Evolutionary conservation across 2,329 filamentous ascomycete genomes (phyloP), one percentile per base, ranked within the genome.

Genomic region (Botrytis fabae): DNA sequence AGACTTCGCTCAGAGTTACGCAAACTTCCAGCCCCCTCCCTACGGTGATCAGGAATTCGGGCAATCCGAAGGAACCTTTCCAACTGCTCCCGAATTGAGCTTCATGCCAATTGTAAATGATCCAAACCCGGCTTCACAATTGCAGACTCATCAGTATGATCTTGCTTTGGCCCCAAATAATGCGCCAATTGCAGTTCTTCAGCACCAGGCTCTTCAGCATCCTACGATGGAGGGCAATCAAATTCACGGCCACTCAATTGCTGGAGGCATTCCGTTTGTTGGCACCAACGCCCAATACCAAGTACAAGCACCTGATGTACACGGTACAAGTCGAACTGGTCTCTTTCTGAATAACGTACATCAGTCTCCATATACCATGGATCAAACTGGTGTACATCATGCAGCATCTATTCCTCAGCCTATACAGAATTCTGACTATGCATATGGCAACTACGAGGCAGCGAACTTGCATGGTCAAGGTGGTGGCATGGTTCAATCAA

Each of bases 301-400:
- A 8, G 14, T 18, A 9, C n/a, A 57, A 4, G 2, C 14, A 1
- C 14, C n/a, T 32, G 8, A 18, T 28, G n/a, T 32, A 1, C 16
- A 28, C 18, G n/a, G 6, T 2, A 3, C 3, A 12, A 16, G 42
- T 16, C 12, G 12, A 16, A 14, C 12, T 16, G 12, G 2, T 44
- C 2, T 44, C 16, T 14, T 44, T 14, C 42, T 12, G 2, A 44
- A 44, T 16, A 14, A 44, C 9, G 14, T 4, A 18, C 0, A 8
- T 28, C n/a, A 28, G n/a, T 18, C n/a, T 28, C 51, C 51, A 28
- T 9, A 28, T 32, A 0, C 7, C 14, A 28, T 32, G 7, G 16
- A 0, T 0, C 14, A 28, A 6, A 3, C 1, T 2, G n/a, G 8
- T 9, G 38, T 9, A 9, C 1, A 38, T 38, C 38, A 38, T 38